Conservation (phyloP, 2,329 filamentous ascomycete genomes). For the Ophiostoma populinum region DNA sequence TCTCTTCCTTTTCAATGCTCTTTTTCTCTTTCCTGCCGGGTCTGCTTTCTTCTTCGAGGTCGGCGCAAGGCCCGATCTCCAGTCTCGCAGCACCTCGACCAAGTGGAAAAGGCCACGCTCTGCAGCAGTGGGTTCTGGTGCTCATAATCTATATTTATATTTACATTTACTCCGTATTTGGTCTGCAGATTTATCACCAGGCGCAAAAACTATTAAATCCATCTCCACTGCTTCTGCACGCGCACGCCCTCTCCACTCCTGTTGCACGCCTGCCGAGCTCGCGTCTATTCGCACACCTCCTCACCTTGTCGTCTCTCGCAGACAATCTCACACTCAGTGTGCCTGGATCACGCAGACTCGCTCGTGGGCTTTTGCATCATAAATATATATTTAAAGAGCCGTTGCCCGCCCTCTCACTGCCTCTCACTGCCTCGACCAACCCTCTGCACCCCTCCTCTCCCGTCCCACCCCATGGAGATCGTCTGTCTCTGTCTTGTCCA, state of each 20-base stretch:
- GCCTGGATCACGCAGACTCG: no score
- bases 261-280: background rate
- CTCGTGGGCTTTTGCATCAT: background rate
- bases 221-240: background rate
- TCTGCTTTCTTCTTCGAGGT: background rate
- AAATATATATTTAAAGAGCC: constrained; percentile 1
- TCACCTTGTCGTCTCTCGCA: constrained; percentile 3
- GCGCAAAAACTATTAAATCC: no score
- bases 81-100: no score
- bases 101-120: no score
- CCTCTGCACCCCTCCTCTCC: background rate
- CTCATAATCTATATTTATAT: background rate
- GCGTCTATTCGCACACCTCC: constrained; percentile 3
- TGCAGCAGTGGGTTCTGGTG: no score
- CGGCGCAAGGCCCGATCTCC: no score
- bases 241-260: constrained; percentile 1
- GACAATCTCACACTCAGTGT: constrained; percentile 4
- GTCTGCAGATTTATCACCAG: no score
- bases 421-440: no score
- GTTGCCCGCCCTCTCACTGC: no score
- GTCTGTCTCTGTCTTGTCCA: constrained; percentile 1
- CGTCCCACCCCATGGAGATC: constrained; percentile 7
- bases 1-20: background rate
- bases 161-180: background rate
- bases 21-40: background rate